These are phyloP conservation scores for Xerocomus brunneocitrinus DNA, from an alignment of 768 basidiomycete species.

Conservation along the genomic window DNA sequence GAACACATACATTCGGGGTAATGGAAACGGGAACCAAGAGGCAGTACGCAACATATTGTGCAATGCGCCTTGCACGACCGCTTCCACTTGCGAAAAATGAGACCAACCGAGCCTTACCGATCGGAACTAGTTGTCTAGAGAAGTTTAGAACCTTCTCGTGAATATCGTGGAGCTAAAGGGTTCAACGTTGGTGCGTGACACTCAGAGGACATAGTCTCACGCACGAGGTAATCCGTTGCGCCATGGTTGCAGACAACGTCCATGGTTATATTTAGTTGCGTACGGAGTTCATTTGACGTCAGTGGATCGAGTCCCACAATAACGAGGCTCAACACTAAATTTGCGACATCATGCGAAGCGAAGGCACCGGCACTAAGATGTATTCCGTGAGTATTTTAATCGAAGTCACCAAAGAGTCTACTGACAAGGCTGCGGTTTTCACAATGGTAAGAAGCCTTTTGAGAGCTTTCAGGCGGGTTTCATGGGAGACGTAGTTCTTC, in stretches of 20 bases:
- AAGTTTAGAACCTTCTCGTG: conserved; percentile 43
- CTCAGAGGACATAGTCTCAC: conserved; percentile 1
- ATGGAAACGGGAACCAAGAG: conserved; percentile 7
- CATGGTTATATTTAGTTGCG: conserved; percentile 44
- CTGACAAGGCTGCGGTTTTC: conserved; percentile 44
- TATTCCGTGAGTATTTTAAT: conserved; percentile 1
- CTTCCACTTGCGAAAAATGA: conserved; percentile 50
- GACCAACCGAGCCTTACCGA: conserved; percentile 49
- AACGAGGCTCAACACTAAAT: conserved; percentile 46
- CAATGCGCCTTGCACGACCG: conserved; percentile 48
- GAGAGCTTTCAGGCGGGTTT: conserved; percentile 31
- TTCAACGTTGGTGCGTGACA: background rate
- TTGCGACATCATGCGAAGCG: conserved; percentile 41
- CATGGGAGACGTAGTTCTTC: conserved; percentile 12
- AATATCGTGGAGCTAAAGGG: conserved; percentile 43
- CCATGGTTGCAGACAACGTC: conserved; percentile 40
- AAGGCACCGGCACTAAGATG: conserved; percentile 30
- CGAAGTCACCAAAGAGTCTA: background rate
- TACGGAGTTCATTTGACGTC: conserved; percentile 40
- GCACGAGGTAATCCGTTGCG: conserved; percentile 32
- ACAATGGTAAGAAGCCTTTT: conserved; percentile 42
- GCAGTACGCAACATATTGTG: conserved; percentile 52
- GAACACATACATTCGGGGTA: conserved; percentile 13
- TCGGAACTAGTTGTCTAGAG: conserved; percentile 36
- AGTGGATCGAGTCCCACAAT: conserved; percentile 54